Evolutionary conservation across 768 basidiomycete genomes (phyloP), one percentile per base, ranked within the genome.

Genomic region (Pleurotus pulmonarius): DNA sequence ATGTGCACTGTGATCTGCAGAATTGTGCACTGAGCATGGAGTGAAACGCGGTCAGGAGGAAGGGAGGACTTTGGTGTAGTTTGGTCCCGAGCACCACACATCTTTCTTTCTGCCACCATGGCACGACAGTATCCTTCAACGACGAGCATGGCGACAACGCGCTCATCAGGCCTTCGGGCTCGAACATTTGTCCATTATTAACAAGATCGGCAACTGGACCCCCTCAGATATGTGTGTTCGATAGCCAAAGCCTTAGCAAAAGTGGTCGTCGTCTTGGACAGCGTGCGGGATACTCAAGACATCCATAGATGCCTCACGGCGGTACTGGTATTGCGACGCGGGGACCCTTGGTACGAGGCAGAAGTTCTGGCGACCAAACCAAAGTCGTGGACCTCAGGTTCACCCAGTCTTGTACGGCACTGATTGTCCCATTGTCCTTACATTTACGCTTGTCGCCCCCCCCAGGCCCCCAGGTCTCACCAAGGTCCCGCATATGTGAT

Each of bases 281-380:
- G 20, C 38, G 5, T 34, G 48, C 46, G 38, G 57, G 9, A 18
- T 55, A 46, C 34, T 59, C 49, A 64, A 61, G 56, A 38, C 7
- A 9, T 47, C 26, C 56, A 6, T 62, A 96, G 94, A 97, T 99
- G 68, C 97, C 97, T 73, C 91, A 97, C 79, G 97, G 97, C 79
- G 97, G 97, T 70, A 91, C 94, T 56, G 96, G 96, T 73, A 99
- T 99, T 67, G 96, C 98, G 72, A 98, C 96, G 49, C 85, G 96
- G 67, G 85, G 97, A 69, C 96, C 97, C 56, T 76, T 99, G 73
- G 94, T 96, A 70, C 64, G 86, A 65, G 20, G 20, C 20, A 20
- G 20, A 3, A 20, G 20, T 3, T 20, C 3, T 3, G 20, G 20
- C 20, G 20, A 55, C 60, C 75, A 12, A 65, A 65, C 56, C 64